phyloP scores from a whole-genome alignment of 208 protist species.

The Endotrypanum monterogeii region DNA sequence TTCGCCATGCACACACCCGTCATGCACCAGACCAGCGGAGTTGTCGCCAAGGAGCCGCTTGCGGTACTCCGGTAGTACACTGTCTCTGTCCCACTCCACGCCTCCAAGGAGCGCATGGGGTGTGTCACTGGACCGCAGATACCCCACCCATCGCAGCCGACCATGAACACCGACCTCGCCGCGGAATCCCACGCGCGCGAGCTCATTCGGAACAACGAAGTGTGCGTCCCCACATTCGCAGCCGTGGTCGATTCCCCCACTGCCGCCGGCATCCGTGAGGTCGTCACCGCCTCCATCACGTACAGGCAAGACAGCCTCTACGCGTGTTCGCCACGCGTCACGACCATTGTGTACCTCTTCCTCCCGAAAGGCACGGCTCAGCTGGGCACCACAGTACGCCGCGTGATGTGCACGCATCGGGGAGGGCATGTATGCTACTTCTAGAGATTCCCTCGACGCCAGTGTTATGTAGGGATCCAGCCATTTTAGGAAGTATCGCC shows the following conservation, averaged over 20 bases:
- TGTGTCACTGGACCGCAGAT: conserved; percentile 40
- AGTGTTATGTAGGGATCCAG: conserved; percentile 34
- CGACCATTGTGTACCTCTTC: conserved; percentile 29
- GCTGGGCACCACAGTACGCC: conserved; percentile 38
- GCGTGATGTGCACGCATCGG: conserved; percentile 20
- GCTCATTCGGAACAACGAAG: conserved; percentile 24
- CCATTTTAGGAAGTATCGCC: conserved; percentile 45
- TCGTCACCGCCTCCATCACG: conserved; percentile 12
- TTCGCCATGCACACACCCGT: conserved; percentile 59
- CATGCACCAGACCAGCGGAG: conserved; percentile 7
- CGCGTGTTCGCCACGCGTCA: conserved; percentile 30
- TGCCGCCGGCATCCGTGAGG: not conserved
- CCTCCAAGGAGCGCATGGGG: conserved; percentile 45
- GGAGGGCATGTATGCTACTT: conserved; percentile 32
- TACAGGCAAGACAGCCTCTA: conserved; percentile 17
- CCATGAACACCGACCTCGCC: conserved; percentile 38
- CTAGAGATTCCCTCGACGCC: conserved; percentile 31
- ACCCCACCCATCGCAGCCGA: conserved; percentile 61
- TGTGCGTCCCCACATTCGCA: not conserved
- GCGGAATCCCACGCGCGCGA: conserved; percentile 31
- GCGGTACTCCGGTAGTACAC: conserved; percentile 19
- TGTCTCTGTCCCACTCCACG: conserved; percentile 58
- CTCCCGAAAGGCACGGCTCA: conserved; percentile 33
- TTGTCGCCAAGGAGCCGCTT: not conserved
- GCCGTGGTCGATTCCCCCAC: not conserved